Percentiles rank a stretch among this genome's conserved stretches.
These are phyloP conservation scores for Stachybotrys chartarum DNA, from an alignment of 2,329 filamentous ascomycete species.

Conservation along the genomic window DNA sequence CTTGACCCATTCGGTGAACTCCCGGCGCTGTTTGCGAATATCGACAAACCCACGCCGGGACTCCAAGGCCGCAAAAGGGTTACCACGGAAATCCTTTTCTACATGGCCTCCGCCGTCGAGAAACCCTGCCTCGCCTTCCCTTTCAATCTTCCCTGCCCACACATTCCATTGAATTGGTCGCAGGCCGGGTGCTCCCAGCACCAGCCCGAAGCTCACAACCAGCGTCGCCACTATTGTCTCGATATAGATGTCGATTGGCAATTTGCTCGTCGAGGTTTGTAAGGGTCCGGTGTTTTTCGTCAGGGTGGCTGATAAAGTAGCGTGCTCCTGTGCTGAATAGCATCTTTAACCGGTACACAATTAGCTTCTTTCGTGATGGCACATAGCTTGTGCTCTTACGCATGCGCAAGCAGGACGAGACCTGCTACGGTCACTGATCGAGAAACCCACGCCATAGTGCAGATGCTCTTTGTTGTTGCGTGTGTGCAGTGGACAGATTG, in stretches of 20 bases:
- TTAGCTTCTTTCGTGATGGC: background rate
- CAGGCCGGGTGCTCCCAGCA: constrained; percentile 67
- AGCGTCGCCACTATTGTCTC: constrained; percentile 78
- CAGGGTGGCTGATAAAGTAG: constrained; percentile 57
- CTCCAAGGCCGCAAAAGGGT: constrained; percentile 75
- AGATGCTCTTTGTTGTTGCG: background rate
- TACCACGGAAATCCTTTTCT: constrained; percentile 63
- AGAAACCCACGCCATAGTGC: constrained; percentile 63
- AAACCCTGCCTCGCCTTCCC: constrained; percentile 58
- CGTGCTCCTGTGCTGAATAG: constrained; percentile 94
- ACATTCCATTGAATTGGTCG: constrained; percentile 79
- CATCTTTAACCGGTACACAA: constrained; percentile 49
- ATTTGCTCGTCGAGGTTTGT: constrained; percentile 33
- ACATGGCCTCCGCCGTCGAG: constrained; percentile 53
- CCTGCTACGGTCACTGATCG: constrained; percentile 66
- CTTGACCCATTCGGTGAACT: constrained; percentile 71
- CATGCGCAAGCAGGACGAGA: constrained; percentile 73
- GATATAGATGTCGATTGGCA: constrained; percentile 81
- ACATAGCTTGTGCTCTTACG: constrained; percentile 51
- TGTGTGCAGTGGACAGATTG: background rate
- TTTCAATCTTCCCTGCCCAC: constrained; percentile 80
- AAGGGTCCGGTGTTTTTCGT: constrained; percentile 32
- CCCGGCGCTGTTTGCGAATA: constrained; percentile 71
- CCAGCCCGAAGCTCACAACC: constrained; percentile 75
- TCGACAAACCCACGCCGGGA: constrained; percentile 80